A percentile compares a stretch with the other conserved stretches of the same genome.
phyloP scores from a whole-genome alignment of 768 basidiomycete species.

The Lentinula sp. region DNA sequence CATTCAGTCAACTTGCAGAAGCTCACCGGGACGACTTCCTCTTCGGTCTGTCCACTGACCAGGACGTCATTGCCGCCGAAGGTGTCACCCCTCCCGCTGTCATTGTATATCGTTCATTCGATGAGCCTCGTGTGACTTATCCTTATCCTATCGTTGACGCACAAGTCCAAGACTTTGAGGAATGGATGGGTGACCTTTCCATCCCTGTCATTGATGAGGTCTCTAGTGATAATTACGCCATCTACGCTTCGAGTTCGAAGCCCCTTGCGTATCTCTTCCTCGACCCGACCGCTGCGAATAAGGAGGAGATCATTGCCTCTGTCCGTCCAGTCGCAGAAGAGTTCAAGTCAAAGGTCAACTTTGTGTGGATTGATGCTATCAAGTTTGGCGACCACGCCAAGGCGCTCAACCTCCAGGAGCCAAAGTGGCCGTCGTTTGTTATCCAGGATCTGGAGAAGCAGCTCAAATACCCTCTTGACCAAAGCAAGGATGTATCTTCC shows the following conservation, averaged over 20 bases:
- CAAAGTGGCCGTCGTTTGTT: conserved; percentile 92
- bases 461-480: conserved; percentile 86
- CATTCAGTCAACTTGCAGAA: conserved; percentile 78
- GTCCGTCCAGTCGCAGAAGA: conserved; percentile 74
- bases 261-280: conserved; percentile 95
- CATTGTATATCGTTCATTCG: conserved; percentile 88
- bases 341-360: conserved; percentile 87
- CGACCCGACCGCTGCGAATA: conserved; percentile 67
- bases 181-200: conserved; percentile 79
- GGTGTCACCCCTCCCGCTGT: conserved; percentile 78
- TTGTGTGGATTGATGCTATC: conserved; percentile 96
- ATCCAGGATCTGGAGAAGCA: conserved; percentile 80
- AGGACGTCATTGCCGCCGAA: conserved; percentile 58
- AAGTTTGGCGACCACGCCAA: conserved; percentile 96
- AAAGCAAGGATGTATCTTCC: conserved; percentile 53
- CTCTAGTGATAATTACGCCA: conserved; percentile 85
- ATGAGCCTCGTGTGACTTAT: conserved; percentile 71
- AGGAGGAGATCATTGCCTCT: conserved; percentile 57
- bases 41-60: conserved; percentile 81
- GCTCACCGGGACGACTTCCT: conserved; percentile 89
- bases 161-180: conserved; percentile 55
- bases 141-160: conserved; percentile 56
- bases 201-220: conserved; percentile 91
- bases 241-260: conserved; percentile 75
- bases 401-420: conserved; percentile 79